Percentiles rank a stretch among this genome's conserved stretches.
phyloP scores from a whole-genome alignment of 1,284 basidiomycete genomes.

The Somion occarium region DNA sequence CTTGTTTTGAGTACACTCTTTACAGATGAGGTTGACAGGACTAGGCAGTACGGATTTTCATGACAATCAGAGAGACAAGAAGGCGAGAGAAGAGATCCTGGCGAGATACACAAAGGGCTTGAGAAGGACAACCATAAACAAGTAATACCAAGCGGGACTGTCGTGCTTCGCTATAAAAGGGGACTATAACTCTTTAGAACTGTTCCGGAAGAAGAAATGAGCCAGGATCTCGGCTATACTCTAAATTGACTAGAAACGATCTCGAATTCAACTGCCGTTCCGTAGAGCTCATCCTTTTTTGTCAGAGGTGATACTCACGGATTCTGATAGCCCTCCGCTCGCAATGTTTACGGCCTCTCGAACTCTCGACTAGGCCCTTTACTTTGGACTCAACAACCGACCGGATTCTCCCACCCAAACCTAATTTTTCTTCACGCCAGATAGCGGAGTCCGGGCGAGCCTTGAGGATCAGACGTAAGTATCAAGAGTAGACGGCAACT shows the following conservation, averaged over 20 bases:
- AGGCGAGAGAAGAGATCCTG: neutral
- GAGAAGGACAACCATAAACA: slow-evolving; percentile 7
- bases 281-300: too few species aligned
- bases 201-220: neutral
- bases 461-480: neutral
- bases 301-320: too few species aligned
- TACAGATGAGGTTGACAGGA: neutral
- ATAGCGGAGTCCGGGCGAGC: neutral
- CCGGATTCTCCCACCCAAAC: neutral
- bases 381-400: too few species aligned
- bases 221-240: slow-evolving; percentile 4
- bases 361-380: too few species aligned
- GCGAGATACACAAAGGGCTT: slow-evolving; percentile 2
- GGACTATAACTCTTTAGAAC: neutral
- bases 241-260: slow-evolving; percentile 4
- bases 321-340: too few species aligned
- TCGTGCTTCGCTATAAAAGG: neutral
- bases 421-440: neutral
- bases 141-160: slow-evolving; percentile 2
- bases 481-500: neutral
- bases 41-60: neutral
- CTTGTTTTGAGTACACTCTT: neutral
- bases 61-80: neutral
- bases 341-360: too few species aligned
- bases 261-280: neutral